Percentiles rank a stretch among this genome's conserved stretches.
Conservation (phyloP, 75 land plant species). For the Adiantum capillusveneris region DNA sequence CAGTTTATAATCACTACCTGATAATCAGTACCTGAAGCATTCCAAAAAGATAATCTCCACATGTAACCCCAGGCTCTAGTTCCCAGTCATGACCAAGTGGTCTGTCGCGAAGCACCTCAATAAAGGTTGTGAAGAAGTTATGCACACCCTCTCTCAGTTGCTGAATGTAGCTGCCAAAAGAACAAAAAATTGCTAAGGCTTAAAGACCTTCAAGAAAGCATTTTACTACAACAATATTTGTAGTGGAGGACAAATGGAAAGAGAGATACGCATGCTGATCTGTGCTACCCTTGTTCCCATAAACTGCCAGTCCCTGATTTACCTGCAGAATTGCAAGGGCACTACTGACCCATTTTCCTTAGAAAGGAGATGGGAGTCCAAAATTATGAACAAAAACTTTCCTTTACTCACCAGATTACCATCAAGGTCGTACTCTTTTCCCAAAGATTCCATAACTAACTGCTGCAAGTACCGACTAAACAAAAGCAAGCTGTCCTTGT, state of each 20-base stretch:
- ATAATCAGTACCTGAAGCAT: slow-evolving; percentile 96
- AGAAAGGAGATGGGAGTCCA: background rate
- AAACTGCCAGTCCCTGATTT: slow-evolving; percentile 87
- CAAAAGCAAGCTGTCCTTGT: slow-evolving; percentile 87
- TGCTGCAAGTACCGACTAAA: slow-evolving; percentile 94
- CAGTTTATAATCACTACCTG: too few species aligned
- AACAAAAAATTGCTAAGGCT: too few species aligned
- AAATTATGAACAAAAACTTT: background rate
- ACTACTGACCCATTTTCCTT: too few species aligned
- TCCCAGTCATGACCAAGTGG: slow-evolving; percentile 99
- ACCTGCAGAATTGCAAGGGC: slow-evolving; percentile 44
- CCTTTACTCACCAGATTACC: slow-evolving; percentile 66
- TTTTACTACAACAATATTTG: too few species aligned
- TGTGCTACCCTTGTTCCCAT: slow-evolving; percentile 98
- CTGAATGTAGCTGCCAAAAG: slow-evolving; percentile 71
- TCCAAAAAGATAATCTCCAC: slow-evolving; percentile 95
- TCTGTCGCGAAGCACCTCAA: slow-evolving; percentile 92
- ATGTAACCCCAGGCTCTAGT: slow-evolving; percentile 96
- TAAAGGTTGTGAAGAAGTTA: slow-evolving; percentile 93
- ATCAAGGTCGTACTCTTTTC: slow-evolving; percentile 91
- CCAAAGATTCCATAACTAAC: slow-evolving; percentile 94
- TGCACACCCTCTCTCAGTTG: slow-evolving; percentile 92
- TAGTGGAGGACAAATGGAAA: too few species aligned
- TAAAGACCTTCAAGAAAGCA: too few species aligned
- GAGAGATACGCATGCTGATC: slow-evolving; percentile 94